A percentile compares a stretch with the other conserved stretches of the same genome.
Conservation (phyloP, 768 basidiomycete species). For the Boletus coccyginus region DNA sequence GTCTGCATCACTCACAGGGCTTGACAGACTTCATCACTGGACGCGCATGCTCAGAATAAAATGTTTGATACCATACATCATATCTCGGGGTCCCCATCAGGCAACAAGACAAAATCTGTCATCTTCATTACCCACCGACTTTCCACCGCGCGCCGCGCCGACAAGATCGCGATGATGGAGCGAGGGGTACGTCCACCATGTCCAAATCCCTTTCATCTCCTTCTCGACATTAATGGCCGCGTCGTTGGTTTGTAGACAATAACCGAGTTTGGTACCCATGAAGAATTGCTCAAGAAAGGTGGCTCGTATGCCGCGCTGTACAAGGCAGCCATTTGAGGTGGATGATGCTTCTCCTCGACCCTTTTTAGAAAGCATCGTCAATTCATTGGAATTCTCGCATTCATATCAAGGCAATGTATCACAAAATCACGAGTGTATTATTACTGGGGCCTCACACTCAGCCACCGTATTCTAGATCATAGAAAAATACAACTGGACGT, state of each 20-base stretch:
- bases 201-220: slow-evolving; percentile 6
- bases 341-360: neutral
- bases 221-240: slow-evolving; percentile 22
- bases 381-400: slow-evolving; percentile 9
- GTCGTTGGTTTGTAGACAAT: slow-evolving; percentile 48
- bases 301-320: slow-evolving; percentile 71
- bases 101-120: slow-evolving; percentile 64
- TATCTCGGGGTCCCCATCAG: slow-evolving; percentile 55
- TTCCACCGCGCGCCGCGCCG: slow-evolving; percentile 76
- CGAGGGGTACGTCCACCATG: slow-evolving; percentile 48
- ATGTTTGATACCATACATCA: slow-evolving; percentile 74
- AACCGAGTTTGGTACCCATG: slow-evolving; percentile 73
- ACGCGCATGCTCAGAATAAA: slow-evolving; percentile 75
- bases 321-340: slow-evolving; percentile 56
- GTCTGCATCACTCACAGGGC: neutral
- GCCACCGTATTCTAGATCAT: slow-evolving; percentile 26
- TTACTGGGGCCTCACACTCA: slow-evolving; percentile 13
- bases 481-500: slow-evolving; percentile 17
- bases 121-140: slow-evolving; percentile 84
- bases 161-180: slow-evolving; percentile 88
- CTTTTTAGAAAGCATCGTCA: slow-evolving; percentile 6
- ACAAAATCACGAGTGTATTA: slow-evolving; percentile 21
- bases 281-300: slow-evolving; percentile 56
- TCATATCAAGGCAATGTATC: slow-evolving; percentile 25
- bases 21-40: slow-evolving; percentile 71